phyloP scores from a whole-genome alignment of 441 rosid species.

The Arabidopsis lyrata region DNA sequence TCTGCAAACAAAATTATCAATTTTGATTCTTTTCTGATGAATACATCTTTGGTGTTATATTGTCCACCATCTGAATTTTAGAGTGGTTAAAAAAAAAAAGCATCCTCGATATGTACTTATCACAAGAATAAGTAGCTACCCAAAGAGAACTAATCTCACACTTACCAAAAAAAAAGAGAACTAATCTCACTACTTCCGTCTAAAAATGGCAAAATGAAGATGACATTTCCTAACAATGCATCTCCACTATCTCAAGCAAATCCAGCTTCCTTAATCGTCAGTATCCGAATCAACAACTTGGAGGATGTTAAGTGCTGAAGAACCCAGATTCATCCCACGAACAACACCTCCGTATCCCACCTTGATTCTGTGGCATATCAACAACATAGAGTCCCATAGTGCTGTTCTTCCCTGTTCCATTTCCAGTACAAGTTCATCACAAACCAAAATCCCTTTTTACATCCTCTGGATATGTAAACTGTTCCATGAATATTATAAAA shows the following conservation, averaged over 20 bases:
- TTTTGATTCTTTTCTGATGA: neutral
- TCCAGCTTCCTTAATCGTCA: slow-evolving; percentile 45
- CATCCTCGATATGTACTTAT: slow-evolving; percentile 24
- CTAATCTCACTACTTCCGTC: slow-evolving; percentile 27
- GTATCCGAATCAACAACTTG: slow-evolving; percentile 70
- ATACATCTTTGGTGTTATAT: too few species aligned
- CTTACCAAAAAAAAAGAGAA: too few species aligned
- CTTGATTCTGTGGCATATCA: slow-evolving; percentile 80
- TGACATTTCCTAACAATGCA: slow-evolving; percentile 14
- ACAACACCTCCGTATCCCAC: slow-evolving; percentile 78
- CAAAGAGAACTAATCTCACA: slow-evolving; percentile 24
- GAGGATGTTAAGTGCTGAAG: slow-evolving; percentile 79
- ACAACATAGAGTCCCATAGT: slow-evolving; percentile 85
- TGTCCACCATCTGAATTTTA: neutral
- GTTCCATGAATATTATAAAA: neutral
- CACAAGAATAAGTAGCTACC: slow-evolving; percentile 27
- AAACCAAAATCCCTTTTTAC: neutral
- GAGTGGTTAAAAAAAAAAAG: neutral
- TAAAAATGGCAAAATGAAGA: slow-evolving; percentile 3
- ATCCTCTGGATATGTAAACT: neutral
- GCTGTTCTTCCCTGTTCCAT: slow-evolving; percentile 85
- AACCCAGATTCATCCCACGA: slow-evolving; percentile 90
- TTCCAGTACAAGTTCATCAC: slow-evolving; percentile 21
- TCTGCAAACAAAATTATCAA: neutral
- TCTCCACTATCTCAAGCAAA: slow-evolving; percentile 20